Evolutionary conservation across 257 asterid species (phyloP), one percentile per base, ranked within the genome.

Genomic region (Jacaranda mimosifolia): DNA sequence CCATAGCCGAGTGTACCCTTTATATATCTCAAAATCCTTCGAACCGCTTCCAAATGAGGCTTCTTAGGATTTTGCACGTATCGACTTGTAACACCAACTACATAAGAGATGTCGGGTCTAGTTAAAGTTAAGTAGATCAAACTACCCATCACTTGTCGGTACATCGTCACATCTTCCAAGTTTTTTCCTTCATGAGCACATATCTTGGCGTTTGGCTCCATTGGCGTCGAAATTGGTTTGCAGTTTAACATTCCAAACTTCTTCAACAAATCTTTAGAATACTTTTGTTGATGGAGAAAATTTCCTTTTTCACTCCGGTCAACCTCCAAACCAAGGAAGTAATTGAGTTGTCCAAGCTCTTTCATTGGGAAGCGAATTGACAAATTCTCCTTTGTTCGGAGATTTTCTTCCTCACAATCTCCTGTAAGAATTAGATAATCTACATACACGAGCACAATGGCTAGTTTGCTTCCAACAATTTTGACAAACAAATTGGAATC

Each of bases 21-120:
- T 4, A 69, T 21, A 15, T 57, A 40, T 43, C 51, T 39, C 1
- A 73, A 9, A 6, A 49, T 75, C 39, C 19, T 48, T 15, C 66
- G 18, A 32, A 49, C 55, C 5, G 42, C 26, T 52, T 75, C 73
- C 19, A 75, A 51, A 52, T 75, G 73, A 36, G 79, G 14, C 55
- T 63, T 75, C 55, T 75, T 64, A 32, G 73, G 64, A 60, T 75
- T 75, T 65, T 75, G 72, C 63, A 75, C 63, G 55, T 21, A 48
- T 4, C 52, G 21, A 64, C 64, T 75, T 21, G 38, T 35, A 45
- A 73, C 13, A 5, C 59, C 59, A 14, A 73, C 56, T 59, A 15
- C 59, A 53, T 5, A 38, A 14, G 55, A 55, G 15, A 56, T 72
- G 14, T 52, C 39, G 4, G 67, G 68, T 12, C 77, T 55, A 3